A percentile compares a stretch with the other conserved stretches of the same genome.
Evolutionary conservation across 2,329 filamentous ascomycete genomes (phyloP).

Genomic region (Pezicula carpinea): DNA sequence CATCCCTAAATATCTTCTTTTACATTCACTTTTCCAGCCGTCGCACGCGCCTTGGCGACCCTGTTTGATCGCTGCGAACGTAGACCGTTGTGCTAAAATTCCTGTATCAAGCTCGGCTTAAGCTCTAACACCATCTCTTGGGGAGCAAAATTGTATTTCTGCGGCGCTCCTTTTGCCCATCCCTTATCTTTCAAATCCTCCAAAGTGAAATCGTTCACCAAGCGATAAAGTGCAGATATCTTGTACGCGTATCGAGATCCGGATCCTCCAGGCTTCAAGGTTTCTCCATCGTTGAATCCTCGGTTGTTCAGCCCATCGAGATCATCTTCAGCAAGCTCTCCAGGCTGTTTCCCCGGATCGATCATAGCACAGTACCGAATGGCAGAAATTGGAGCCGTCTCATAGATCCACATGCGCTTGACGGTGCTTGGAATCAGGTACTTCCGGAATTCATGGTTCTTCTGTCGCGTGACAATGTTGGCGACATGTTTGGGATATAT

Average conservation of each 20-base stretch:
- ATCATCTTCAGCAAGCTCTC: slow-evolving; percentile 35
- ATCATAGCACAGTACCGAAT: slow-evolving; percentile 43
- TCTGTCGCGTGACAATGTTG: slow-evolving; percentile 42
- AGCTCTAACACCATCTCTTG: background rate
- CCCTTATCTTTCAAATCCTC: slow-evolving; percentile 38
- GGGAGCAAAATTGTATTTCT: slow-evolving; percentile 1
- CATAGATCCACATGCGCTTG: slow-evolving; percentile 56
- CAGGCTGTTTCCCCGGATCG: slow-evolving; percentile 36
- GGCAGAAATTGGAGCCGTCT: slow-evolving; percentile 29
- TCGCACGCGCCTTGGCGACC: too few species aligned
- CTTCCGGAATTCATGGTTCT: slow-evolving; percentile 48
- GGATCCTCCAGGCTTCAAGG: too few species aligned
- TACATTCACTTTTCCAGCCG: too few species aligned
- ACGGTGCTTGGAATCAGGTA: slow-evolving; percentile 51
- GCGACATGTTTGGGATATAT: slow-evolving; percentile 37
- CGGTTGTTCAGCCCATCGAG: slow-evolving; percentile 41
- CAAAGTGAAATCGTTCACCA: slow-evolving; percentile 51
- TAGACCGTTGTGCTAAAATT: background rate
- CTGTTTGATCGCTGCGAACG: too few species aligned
- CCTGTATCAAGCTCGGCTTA: background rate
- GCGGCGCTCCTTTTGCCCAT: slow-evolving; percentile 33
- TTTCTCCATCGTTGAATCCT: slow-evolving; percentile 28
- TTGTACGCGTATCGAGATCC: slow-evolving; percentile 35
- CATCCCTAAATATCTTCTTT: too few species aligned
- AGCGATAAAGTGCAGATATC: slow-evolving; percentile 49